Percentiles rank a stretch among this genome's conserved stretches.
Conservation (phyloP, 192 early-diverging fungal species). For the Kappamyces sp. region DNA sequence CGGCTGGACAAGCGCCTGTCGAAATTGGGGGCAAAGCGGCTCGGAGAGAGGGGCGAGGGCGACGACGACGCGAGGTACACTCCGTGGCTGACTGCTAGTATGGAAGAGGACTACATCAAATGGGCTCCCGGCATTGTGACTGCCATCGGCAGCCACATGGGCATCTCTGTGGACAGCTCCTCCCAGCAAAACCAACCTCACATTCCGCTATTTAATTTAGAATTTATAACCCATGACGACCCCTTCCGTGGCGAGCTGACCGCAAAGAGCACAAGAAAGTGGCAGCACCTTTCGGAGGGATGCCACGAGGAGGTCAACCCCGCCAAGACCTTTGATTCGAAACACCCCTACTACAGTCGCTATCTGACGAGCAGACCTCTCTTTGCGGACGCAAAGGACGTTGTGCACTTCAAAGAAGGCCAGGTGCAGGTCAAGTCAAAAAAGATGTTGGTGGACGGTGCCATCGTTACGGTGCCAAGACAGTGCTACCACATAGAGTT, state of each 20-base stretch:
- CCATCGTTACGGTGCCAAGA: slow-evolving; percentile 40
- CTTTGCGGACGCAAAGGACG: slow-evolving; percentile 46
- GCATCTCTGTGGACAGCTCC: slow-evolving; percentile 49
- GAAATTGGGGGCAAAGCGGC: slow-evolving; percentile 66
- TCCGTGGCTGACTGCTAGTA: slow-evolving; percentile 29
- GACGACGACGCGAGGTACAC: slow-evolving; percentile 80
- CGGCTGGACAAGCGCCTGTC: slow-evolving; percentile 60
- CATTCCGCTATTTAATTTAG: slow-evolving; percentile 38
- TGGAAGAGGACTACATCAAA: slow-evolving; percentile 93
- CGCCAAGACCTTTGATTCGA: slow-evolving; percentile 67
- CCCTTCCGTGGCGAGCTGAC: slow-evolving; percentile 58
- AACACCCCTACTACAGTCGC: slow-evolving; percentile 76
- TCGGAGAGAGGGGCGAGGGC: slow-evolving; percentile 84
- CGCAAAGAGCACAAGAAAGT: slow-evolving; percentile 32
- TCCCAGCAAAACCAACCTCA: slow-evolving; percentile 38
- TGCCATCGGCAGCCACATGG: slow-evolving; percentile 66
- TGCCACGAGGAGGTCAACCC: slow-evolving; percentile 12
- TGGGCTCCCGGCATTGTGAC: slow-evolving; percentile 90
- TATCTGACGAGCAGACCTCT: slow-evolving; percentile 60
- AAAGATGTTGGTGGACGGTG: slow-evolving; percentile 18
- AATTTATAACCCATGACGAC: slow-evolving; percentile 7
- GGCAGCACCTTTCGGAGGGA: slow-evolving; percentile 18
- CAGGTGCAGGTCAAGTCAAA: slow-evolving; percentile 10
- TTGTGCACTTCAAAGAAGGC: slow-evolving; percentile 14
- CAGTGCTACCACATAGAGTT: slow-evolving; percentile 92